These are phyloP conservation scores for Sequoia sempervirens DNA, from an alignment of 75 land plant species.

Conservation along the genomic window DNA sequence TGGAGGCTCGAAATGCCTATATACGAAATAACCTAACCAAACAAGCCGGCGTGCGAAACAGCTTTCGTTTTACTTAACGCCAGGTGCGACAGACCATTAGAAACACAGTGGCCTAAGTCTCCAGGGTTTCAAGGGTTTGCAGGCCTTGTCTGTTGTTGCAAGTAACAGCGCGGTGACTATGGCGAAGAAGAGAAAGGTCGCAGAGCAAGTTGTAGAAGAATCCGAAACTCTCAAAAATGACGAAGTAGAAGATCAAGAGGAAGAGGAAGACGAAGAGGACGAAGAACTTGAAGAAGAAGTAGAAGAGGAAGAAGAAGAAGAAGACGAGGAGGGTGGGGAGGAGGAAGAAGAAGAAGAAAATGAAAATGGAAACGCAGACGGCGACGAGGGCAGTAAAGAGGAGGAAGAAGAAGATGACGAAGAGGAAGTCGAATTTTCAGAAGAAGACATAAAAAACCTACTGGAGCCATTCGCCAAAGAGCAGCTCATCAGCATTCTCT, in stretches of 20 bases:
- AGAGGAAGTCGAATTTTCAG: slow-evolving; percentile 6
- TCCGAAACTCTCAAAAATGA: neutral
- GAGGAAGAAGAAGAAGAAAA: neutral
- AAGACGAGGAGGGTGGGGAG: slow-evolving; percentile 7
- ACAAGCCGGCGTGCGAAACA: no score
- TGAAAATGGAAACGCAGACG: slow-evolving; percentile 8
- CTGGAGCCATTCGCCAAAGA: slow-evolving; percentile 50
- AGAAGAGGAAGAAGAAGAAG: neutral
- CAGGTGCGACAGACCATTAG: no score
- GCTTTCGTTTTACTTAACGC: no score
- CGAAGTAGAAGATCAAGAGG: neutral
- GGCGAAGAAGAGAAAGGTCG: slow-evolving; percentile 28
- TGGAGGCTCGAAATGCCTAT: no score
- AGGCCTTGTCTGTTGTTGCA: neutral
- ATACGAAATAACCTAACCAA: no score
- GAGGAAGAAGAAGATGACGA: slow-evolving; percentile 7
- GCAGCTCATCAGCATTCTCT: slow-evolving; percentile 35
- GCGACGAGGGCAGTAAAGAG: slow-evolving; percentile 1
- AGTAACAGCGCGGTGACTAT: neutral
- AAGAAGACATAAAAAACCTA: slow-evolving; percentile 26
- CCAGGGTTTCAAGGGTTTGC: neutral
- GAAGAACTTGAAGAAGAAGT: neutral
- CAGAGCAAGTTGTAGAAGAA: neutral
- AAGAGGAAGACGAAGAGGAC: neutral
- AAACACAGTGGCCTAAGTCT: no score